These are phyloP conservation scores for Sanguinoderma infundibulare DNA, from an alignment of 1,284 basidiomycete genomes.

Conservation along the genomic window DNA sequence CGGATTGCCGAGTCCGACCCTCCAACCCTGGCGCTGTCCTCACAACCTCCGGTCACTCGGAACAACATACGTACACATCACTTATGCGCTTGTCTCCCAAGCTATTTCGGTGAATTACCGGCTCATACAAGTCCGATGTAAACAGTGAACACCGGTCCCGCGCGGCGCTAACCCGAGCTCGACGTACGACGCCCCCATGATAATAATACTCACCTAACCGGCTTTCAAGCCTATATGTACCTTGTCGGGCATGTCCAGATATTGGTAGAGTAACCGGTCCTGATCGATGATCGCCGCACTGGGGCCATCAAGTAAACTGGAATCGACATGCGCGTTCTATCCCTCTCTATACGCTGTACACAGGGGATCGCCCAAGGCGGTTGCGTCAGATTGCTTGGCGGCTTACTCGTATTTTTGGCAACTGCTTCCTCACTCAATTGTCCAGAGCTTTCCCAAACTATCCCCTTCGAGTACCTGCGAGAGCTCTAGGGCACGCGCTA, in stretches of 20 bases:
- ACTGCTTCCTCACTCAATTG: slow-evolving; percentile 11
- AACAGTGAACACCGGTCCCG: too few relatives aligned
- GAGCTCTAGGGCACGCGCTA: slow-evolving; percentile 12
- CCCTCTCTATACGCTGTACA: too few relatives aligned
- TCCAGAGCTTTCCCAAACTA: slow-evolving; percentile 21
- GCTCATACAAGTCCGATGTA: not conserved
- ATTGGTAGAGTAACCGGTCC: not conserved
- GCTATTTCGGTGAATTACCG: slow-evolving; percentile 1
- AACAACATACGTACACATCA: not conserved
- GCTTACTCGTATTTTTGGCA: too few relatives aligned
- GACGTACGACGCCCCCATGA: not conserved
- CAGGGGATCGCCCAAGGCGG: too few relatives aligned
- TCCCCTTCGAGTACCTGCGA: slow-evolving; percentile 12
- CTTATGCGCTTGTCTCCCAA: too few relatives aligned
- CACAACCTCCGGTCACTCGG: not conserved
- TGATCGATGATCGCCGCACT: too few relatives aligned
- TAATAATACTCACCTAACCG: not conserved
- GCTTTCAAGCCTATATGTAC: not conserved
- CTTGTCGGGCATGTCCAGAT: not conserved
- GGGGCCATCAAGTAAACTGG: too few relatives aligned
- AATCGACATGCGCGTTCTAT: too few relatives aligned
- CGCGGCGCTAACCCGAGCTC: not conserved
- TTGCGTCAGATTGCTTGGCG: too few relatives aligned
- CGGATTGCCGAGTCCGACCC: not conserved
- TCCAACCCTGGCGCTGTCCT: too few relatives aligned